Base-by-base conservation (phyloP, 1,284 basidiomycete genomes). In the Paramarasmius palmivorus region DNA sequence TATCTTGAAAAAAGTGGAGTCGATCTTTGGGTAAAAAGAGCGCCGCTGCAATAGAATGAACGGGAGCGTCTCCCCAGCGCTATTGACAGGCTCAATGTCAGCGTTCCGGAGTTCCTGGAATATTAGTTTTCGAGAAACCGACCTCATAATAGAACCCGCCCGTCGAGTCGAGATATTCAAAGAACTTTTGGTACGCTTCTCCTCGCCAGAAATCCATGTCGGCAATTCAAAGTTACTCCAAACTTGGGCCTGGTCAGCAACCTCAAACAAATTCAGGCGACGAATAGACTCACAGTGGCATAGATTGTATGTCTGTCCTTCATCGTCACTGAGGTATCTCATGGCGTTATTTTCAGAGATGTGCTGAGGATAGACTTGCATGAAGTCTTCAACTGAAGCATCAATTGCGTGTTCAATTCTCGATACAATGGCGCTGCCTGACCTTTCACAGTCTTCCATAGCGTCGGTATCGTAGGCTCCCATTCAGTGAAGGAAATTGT, bases 141-240 rank as follows among this genome's bases (percentile, higher is more conserved):
- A n/a, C 73, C 78, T 92, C 90, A 61, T 92, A 92, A 66, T 90
- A 92, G 67, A 93, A 92, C 12, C 92, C 92, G 26, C 93, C 92
- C 25, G 77, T 75, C 17, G 72, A 63, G 59, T 95, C 93, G 12
- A 95, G 75, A 62, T 82, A 79, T 17, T 90, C 78, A 63, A 95
- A 95, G 74, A 86, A 95, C 48, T 82, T 79, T 50, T 70, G 75
- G 67, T 95, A 94, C 4, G 86, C 83, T 49, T 86, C 76, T 12
- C 78, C 71, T 39, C 92, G 77, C 84, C 88, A 92, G 65, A 94
- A 92, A 57, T 86, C 77, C 74, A 88, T 77, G 64, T 85, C 77
- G 14, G 85, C 92, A 51, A 95, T 66, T 95, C 92, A 60, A 93
- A 91, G 68, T 91, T 91, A 59, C 78, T 83, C 86, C 88, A 90